Evolutionary conservation across 1,139 yeast genomes (phyloP).

Genomic region (Meyerozyma sp.): DNA sequence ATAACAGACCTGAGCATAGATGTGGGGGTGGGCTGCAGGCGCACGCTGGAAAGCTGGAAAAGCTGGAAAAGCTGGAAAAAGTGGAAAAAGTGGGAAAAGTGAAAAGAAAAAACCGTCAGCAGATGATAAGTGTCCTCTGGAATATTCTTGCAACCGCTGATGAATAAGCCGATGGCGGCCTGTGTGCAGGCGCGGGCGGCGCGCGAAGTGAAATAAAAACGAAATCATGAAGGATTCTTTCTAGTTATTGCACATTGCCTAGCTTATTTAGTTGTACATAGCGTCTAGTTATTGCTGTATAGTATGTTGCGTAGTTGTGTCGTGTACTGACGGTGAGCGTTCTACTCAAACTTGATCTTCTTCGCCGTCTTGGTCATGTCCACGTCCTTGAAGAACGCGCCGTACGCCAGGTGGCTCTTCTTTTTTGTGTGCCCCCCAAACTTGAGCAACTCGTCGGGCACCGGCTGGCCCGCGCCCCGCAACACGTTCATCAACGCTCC

Average conservation of each 20-base stretch:
- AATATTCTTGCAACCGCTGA: neutral
- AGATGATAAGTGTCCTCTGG: neutral
- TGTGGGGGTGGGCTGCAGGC: too few relatives aligned
- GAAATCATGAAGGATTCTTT: too few relatives aligned
- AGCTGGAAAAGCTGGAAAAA: neutral
- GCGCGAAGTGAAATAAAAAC: too few relatives aligned
- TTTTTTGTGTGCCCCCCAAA: conserved; percentile 97
- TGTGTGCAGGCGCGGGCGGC: neutral
- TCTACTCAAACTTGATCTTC: conserved; percentile 76
- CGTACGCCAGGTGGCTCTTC: conserved; percentile 94
- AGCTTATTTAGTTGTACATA: too few relatives aligned
- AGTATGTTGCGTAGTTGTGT: too few relatives aligned
- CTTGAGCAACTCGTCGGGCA: conserved; percentile 92
- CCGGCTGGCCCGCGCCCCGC: conserved; percentile 91
- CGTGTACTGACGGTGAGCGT: too few relatives aligned
- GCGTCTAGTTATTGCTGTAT: too few relatives aligned
- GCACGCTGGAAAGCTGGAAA: too few relatives aligned
- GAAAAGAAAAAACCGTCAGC: neutral
- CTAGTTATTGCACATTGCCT: too few relatives aligned
- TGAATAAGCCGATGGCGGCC: neutral
- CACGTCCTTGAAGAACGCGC: conserved; percentile 92
- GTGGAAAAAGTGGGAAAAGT: too few relatives aligned
- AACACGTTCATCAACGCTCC: conserved; percentile 92
- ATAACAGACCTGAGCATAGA: too few relatives aligned
- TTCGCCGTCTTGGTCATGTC: conserved; percentile 85